These are phyloP conservation scores for Irpex sp. DNA, from an alignment of 1,284 basidiomycete species.

Conservation along the genomic window DNA sequence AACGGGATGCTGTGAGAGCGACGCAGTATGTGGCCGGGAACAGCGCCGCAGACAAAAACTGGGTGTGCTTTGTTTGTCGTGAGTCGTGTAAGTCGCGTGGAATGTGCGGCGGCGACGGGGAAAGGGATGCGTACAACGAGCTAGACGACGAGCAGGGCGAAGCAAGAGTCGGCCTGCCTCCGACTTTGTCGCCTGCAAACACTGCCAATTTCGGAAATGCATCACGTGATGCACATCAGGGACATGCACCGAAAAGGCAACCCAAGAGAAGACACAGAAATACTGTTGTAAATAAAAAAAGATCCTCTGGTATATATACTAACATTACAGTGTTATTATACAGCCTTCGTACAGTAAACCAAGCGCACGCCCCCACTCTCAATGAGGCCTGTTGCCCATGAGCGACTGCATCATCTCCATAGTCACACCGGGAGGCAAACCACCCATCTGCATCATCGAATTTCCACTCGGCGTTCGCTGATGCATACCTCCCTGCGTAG, in stretches of 20 bases:
- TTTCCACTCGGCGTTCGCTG: slow-evolving; percentile 22
- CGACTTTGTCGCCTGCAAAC: slow-evolving; percentile 8
- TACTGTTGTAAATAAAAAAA: too few relatives aligned
- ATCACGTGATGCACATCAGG: not conserved
- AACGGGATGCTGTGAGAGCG: slow-evolving; percentile 7
- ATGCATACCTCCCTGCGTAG: slow-evolving; percentile 15
- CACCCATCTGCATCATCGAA: slow-evolving; percentile 4
- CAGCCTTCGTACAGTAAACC: not conserved
- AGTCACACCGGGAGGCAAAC: slow-evolving; percentile 30
- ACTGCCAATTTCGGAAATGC: not conserved
- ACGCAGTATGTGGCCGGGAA: not conserved
- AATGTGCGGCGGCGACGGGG: not conserved
- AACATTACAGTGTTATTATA: not conserved
- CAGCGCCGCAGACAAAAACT: not conserved
- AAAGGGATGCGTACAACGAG: slow-evolving; percentile 5
- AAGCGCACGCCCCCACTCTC: not conserved
- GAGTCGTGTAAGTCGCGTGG: not conserved
- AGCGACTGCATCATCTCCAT: slow-evolving; percentile 61
- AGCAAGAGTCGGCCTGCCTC: not conserved
- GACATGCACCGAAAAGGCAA: not conserved
- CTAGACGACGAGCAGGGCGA: slow-evolving; percentile 11
- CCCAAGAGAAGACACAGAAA: too few relatives aligned
- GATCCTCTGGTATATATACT: not conserved
- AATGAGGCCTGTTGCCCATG: slow-evolving; percentile 42
- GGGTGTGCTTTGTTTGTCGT: not conserved